phyloP scores from a whole-genome alignment of 306 rosid genomes.

The Quercus engelmannii region DNA sequence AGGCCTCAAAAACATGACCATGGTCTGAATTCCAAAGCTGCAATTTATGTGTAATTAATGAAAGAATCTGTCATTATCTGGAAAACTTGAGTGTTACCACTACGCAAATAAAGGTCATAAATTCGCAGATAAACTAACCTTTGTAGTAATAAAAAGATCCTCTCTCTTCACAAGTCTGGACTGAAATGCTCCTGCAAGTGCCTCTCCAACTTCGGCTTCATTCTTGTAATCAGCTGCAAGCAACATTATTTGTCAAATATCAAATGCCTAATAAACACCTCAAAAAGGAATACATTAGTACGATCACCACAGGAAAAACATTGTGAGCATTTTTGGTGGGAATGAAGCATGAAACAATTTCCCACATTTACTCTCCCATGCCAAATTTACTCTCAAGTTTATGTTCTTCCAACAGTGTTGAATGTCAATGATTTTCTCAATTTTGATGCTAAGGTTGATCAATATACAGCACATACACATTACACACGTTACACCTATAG shows the following conservation, averaged over 20 bases:
- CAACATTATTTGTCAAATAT: constrained; percentile 21
- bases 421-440: neutral
- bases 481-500: neutral
- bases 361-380: neutral
- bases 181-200: constrained; percentile 64
- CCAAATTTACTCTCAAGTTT: neutral
- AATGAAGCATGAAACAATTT: neutral
- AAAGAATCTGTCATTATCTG: constrained; percentile 3
- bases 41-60: constrained; percentile 24
- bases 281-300: neutral
- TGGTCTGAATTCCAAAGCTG: constrained; percentile 99
- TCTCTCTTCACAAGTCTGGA: constrained; percentile 80
- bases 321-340: neutral
- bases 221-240: constrained; percentile 72
- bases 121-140: constrained; percentile 39
- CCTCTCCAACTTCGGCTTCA: constrained; percentile 85
- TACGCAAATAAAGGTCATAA: neutral
- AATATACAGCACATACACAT: neutral
- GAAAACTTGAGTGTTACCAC: neutral
- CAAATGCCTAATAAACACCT: neutral
- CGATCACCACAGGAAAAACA: neutral
- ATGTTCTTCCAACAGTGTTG: too few relatives aligned
- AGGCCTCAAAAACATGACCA: constrained; percentile 83
- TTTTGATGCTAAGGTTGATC: neutral
- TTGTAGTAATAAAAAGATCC: constrained; percentile 81